phyloP scores from a whole-genome alignment of 1,284 basidiomycete species.

The Cutaneotrichosporon sp. region DNA sequence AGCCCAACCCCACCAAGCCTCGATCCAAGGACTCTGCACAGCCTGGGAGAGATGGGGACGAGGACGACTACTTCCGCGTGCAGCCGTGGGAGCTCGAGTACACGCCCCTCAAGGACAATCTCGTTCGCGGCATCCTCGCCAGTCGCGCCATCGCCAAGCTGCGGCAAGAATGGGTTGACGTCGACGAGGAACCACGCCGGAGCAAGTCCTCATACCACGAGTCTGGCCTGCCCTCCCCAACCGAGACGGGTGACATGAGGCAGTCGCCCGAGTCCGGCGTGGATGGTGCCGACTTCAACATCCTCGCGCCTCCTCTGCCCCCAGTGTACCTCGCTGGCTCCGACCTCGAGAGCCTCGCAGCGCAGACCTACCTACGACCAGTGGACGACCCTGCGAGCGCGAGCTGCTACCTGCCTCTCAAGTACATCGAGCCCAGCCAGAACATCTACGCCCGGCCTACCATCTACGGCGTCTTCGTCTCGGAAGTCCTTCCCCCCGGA shows the following conservation, averaged over 20 bases:
- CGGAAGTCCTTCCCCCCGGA: slow-evolving; percentile 32
- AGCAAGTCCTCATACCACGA: slow-evolving; percentile 29
- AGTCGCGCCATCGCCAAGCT: slow-evolving; percentile 37
- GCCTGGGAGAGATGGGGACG: slow-evolving; percentile 21
- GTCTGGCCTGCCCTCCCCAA: slow-evolving; percentile 49
- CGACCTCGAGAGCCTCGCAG: slow-evolving; percentile 33
- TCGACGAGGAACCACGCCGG: slow-evolving; percentile 32
- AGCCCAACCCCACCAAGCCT: slow-evolving; percentile 15
- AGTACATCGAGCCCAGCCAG: slow-evolving; percentile 35
- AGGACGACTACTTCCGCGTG: slow-evolving; percentile 44
- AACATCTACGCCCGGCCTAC: slow-evolving; percentile 44
- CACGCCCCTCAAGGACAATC: slow-evolving; percentile 46
- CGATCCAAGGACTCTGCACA: slow-evolving; percentile 15
- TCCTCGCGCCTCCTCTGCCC: slow-evolving; percentile 52
- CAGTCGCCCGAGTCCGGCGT: slow-evolving; percentile 40
- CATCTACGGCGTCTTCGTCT: slow-evolving; percentile 48
- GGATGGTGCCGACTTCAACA: slow-evolving; percentile 54
- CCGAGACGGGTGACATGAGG: slow-evolving; percentile 41
- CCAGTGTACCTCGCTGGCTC: slow-evolving; percentile 44
- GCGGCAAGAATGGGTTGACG: slow-evolving; percentile 47
- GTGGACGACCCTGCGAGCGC: slow-evolving; percentile 32
- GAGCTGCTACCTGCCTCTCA: slow-evolving; percentile 42
- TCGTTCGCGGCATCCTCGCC: slow-evolving; percentile 39
- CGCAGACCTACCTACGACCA: slow-evolving; percentile 30
- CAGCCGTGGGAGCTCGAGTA: slow-evolving; percentile 52